Conservation (phyloP, 352 stramenopile species). For the Thalassiosira livingstoniorum region DNA sequence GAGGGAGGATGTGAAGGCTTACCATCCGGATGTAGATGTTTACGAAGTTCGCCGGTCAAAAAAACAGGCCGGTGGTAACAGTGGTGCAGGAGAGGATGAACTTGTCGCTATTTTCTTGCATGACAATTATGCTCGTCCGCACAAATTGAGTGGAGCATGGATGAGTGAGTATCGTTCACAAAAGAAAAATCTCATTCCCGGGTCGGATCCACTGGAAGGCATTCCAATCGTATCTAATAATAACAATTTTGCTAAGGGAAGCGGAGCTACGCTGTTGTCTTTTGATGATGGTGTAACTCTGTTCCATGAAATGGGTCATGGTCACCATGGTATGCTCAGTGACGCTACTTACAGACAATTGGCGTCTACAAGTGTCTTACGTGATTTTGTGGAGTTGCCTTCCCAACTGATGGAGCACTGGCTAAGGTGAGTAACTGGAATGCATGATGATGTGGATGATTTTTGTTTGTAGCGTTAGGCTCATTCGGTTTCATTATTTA, state of each 20-base stretch:
- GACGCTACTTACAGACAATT: conserved; percentile 78
- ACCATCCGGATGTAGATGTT: conserved; percentile 77
- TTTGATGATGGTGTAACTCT: conserved; percentile 83
- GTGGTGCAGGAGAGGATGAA: conserved; percentile 53
- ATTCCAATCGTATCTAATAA: conserved; percentile 86
- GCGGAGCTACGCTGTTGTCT: conserved; percentile 68
- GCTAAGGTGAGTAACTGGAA: conserved; percentile 63
- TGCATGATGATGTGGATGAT: too few species aligned
- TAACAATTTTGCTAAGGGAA: conserved; percentile 85
- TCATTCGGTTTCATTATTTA: neutral
- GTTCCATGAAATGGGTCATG: conserved; percentile 85
- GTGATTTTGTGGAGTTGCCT: conserved; percentile 81
- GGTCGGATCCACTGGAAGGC: conserved; percentile 59
- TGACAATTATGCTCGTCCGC: conserved; percentile 80
- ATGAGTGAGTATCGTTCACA: conserved; percentile 75
- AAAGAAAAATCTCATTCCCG: conserved; percentile 69
- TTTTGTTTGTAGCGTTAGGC: neutral
- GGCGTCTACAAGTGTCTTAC: conserved; percentile 56
- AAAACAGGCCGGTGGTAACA: conserved; percentile 32
- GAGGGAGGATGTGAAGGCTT: conserved; percentile 62
- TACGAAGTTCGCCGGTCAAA: conserved; percentile 71
- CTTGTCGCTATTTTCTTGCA: conserved; percentile 84
- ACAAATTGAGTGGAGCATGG: conserved; percentile 82
- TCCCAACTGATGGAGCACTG: conserved; percentile 87
- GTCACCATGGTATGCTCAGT: conserved; percentile 84